Evolutionary conservation across 345 rosid species (phyloP), one percentile per base, ranked within the genome.

Genomic region (Linum usitatissimum): DNA sequence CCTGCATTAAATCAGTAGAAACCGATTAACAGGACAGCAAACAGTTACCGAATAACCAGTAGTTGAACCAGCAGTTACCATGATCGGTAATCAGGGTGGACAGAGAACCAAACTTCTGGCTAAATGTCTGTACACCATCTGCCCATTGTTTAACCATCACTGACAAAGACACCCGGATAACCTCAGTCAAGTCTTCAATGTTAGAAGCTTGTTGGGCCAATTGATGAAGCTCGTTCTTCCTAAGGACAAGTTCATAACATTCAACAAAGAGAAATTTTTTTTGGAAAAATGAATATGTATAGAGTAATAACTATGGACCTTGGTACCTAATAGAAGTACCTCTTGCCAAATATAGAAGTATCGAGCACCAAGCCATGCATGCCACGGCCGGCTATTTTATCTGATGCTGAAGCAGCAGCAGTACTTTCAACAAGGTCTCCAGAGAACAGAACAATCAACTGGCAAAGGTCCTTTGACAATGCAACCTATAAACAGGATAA

Each of bases 221-320:
- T 81, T 89, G 98, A 78, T 92, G 95, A 67, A 87, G 91, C 74
- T 92, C 97, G 74, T 80, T 77, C 77, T 92, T 87, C 80, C 97
- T 92, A 30, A 49, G 10, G 19, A 58, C 53, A 49, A 70, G 38
- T 59, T 63, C 34, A 59, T 63, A 53, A 38, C 5, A 19, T 59
- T 49, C 1, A 66, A 60, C 31, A 66, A 15, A 30, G 19, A 45
- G 6, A 40, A 59, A 64, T 3, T n/a, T n/a, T n/a, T n/a, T n/a
- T n/a, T 45, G 34, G 13, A 55, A 31, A 3, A 18, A 57, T 18
- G 36, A 57, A 55, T 5, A 2, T 56, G 28, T 5, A 2, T 56
- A 12, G 28, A 56, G 14, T 28, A 19, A 66, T 28, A 19, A 66
- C 28, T 23, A 64, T 30, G 65, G 23, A 40, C 34, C 42, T 45